A percentile compares a stretch with the other conserved stretches of the same genome.
These are phyloP conservation scores for Trapa incisa DNA, from an alignment of 345 rosid genomes.

Conservation along the genomic window DNA sequence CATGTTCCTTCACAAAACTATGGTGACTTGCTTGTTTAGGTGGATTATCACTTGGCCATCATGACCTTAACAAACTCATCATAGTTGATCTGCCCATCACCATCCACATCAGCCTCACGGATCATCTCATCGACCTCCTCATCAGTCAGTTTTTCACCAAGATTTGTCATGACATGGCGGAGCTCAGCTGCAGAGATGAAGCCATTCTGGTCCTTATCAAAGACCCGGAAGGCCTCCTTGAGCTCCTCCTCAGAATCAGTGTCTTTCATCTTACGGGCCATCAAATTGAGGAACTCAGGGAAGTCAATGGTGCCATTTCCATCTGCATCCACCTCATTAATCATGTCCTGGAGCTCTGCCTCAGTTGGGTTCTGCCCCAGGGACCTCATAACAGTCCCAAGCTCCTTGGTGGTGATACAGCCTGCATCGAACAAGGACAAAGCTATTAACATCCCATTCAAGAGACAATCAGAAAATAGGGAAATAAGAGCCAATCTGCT, in stretches of 20 bases:
- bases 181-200: constrained; percentile 41
- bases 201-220: constrained; percentile 41
- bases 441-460: neutral
- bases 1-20: constrained; percentile 9
- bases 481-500: neutral
- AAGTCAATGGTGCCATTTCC: constrained; percentile 39
- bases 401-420: constrained; percentile 41
- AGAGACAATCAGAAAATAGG: neutral
- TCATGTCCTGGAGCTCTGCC: constrained; percentile 46
- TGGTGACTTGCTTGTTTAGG: neutral
- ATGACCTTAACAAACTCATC: constrained; percentile 39
- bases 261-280: constrained; percentile 42
- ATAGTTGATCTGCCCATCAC: constrained; percentile 40
- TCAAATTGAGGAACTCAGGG: constrained; percentile 37
- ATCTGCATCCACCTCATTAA: constrained; percentile 40
- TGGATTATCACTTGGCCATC: constrained; percentile 35
- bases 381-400: constrained; percentile 39
- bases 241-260: constrained; percentile 44
- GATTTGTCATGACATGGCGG: constrained; percentile 41
- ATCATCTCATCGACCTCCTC: constrained; percentile 44
- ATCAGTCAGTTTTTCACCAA: constrained; percentile 37
- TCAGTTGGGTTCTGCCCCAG: constrained; percentile 39
- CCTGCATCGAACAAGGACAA: constrained; percentile 13
- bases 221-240: constrained; percentile 37
- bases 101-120: constrained; percentile 41